Evolutionary conservation across 2,329 filamentous ascomycete genomes (phyloP).

Genomic region (Fonsecaea multimorphosa): DNA sequence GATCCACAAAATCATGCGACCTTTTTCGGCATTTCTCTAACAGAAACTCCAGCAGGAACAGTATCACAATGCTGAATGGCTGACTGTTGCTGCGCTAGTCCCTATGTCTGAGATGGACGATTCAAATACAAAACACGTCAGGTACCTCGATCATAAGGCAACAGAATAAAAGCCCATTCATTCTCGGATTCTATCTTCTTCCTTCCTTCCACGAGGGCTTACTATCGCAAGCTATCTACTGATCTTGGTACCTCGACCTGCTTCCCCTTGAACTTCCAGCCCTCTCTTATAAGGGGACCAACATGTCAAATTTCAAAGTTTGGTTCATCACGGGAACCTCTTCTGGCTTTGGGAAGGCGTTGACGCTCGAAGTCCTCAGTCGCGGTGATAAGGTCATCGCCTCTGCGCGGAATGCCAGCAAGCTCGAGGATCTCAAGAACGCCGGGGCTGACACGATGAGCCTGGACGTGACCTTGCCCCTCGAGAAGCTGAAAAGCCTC

Average conservation of each 20-base stretch:
- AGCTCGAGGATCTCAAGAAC: constrained; percentile 41
- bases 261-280: not conserved
- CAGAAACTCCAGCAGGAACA: not conserved
- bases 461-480: constrained; percentile 38
- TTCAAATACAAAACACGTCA: not conserved
- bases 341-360: constrained; percentile 45
- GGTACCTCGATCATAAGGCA: not conserved
- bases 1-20: not conserved
- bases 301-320: constrained; percentile 34
- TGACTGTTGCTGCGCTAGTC: not conserved
- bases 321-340: constrained; percentile 48
- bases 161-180: not conserved
- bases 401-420: constrained; percentile 43
- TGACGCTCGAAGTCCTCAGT: constrained; percentile 40
- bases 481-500: constrained; percentile 23
- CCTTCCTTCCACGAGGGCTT: not conserved
- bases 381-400: constrained; percentile 47
- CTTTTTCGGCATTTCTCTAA: not conserved
- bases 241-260: not conserved
- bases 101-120: not conserved
- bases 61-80: not conserved
- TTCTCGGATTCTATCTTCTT: not conserved
- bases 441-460: constrained; percentile 39
- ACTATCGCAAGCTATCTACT: not conserved
- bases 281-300: not conserved